These are phyloP conservation scores for Barnettozyma salicaria DNA, from an alignment of 805 yeast genomes.

Conservation along the genomic window DNA sequence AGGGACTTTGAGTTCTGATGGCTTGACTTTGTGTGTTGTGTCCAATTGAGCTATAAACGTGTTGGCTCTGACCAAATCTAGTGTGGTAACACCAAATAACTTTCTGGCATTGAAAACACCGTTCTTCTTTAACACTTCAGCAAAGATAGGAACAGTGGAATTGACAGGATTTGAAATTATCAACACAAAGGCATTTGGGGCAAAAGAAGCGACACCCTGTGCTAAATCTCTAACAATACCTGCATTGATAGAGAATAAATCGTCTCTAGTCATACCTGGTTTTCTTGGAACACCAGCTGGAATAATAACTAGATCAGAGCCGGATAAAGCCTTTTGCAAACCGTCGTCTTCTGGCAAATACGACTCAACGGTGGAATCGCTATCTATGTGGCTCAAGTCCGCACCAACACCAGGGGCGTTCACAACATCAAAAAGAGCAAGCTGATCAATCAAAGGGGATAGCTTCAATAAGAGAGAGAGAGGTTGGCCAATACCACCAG, in stretches of 20 bases:
- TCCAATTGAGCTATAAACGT: slow-evolving; percentile 34
- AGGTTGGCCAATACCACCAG: slow-evolving; percentile 82
- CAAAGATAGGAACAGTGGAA: slow-evolving; percentile 79
- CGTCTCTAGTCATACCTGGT: slow-evolving; percentile 88
- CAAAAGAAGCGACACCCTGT: slow-evolving; percentile 56
- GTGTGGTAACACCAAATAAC: slow-evolving; percentile 78
- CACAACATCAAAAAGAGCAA: slow-evolving; percentile 67
- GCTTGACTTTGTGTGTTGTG: slow-evolving; percentile 11
- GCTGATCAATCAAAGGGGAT: slow-evolving; percentile 63
- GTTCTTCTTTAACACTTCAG: slow-evolving; percentile 66
- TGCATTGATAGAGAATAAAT: slow-evolving; percentile 77
- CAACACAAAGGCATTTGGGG: slow-evolving; percentile 61
- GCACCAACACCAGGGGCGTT: slow-evolving; percentile 80
- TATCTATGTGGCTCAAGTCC: slow-evolving; percentile 73
- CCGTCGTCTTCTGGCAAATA: slow-evolving; percentile 64
- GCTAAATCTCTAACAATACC: slow-evolving; percentile 76
- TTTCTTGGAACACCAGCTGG: slow-evolving; percentile 90
- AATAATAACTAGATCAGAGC: slow-evolving; percentile 80
- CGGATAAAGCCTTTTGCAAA: slow-evolving; percentile 61
- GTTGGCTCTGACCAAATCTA: slow-evolving; percentile 74
- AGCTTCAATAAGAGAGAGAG: slow-evolving; percentile 60
- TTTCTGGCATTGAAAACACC: slow-evolving; percentile 72
- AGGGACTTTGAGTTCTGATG: slow-evolving; percentile 40
- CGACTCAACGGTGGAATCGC: slow-evolving; percentile 60
- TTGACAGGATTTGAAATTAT: slow-evolving; percentile 80